phyloP scores from a whole-genome alignment of 768 basidiomycete genomes.

The Calocybe indica region DNA sequence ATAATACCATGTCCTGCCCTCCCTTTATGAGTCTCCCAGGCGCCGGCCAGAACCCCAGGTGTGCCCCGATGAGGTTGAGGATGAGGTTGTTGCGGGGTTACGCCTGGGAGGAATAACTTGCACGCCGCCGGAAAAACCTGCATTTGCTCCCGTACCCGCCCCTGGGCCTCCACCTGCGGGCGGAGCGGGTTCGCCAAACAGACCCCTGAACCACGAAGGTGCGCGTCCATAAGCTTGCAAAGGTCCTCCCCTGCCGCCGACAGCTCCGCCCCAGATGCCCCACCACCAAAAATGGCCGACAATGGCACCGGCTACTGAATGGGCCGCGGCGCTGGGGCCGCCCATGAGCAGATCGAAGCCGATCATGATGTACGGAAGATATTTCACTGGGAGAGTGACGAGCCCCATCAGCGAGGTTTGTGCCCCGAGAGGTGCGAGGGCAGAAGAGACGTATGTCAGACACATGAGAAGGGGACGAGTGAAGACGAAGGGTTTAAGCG shows the following conservation, averaged over 20 bases:
- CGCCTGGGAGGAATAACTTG: conserved; percentile 52
- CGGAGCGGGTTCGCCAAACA: conserved; percentile 36
- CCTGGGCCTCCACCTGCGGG: conserved; percentile 19
- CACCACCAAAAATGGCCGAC: conserved; percentile 84
- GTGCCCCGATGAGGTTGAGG: conserved; percentile 15
- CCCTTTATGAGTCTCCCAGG: conserved; percentile 25
- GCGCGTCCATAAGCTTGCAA: conserved; percentile 40
- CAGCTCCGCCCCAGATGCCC: conserved; percentile 49
- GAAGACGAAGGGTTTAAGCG: conserved; percentile 51
- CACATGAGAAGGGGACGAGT: conserved; percentile 60
- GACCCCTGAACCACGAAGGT: conserved; percentile 50
- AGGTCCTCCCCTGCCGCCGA: conserved; percentile 34
- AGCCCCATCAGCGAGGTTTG: conserved; percentile 79
- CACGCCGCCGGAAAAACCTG: conserved; percentile 43
- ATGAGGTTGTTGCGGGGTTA: conserved; percentile 3
- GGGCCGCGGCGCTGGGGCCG: conserved; percentile 50
- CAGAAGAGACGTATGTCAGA: conserved; percentile 63
- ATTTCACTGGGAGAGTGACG: conserved; percentile 63
- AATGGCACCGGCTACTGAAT: conserved; percentile 61
- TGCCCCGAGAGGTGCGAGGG: conserved; percentile 58
- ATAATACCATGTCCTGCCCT: too few relatives aligned
- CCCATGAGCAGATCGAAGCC: conserved; percentile 63
- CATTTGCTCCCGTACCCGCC: conserved; percentile 25
- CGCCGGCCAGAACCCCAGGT: conserved; percentile 53
- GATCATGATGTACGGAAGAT: conserved; percentile 72